Evolutionary conservation across 805 yeast genomes (phyloP).

Genomic region (Ogataea pilisensis): DNA sequence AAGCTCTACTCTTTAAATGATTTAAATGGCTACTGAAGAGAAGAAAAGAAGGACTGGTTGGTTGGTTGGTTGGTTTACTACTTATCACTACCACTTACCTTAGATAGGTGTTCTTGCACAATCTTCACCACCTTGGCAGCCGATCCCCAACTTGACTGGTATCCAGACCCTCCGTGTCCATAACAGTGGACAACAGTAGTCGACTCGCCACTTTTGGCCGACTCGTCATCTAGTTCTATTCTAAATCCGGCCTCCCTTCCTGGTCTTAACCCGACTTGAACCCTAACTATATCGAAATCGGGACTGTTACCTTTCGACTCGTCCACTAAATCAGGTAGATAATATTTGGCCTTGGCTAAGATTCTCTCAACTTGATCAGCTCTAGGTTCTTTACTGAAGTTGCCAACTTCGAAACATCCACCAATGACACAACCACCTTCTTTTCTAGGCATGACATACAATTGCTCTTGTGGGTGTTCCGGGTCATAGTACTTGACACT

Average conservation of each 20-base stretch:
- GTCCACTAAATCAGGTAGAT: constrained; percentile 36
- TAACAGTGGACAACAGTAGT: constrained; percentile 52
- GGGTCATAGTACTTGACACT: constrained; percentile 24
- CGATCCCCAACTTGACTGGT: constrained; percentile 37
- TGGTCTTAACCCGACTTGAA: constrained; percentile 67
- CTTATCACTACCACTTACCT: neutral
- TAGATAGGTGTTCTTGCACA: neutral
- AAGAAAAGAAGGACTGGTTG: too few relatives aligned
- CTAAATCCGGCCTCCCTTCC: constrained; percentile 58
- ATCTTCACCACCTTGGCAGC: neutral
- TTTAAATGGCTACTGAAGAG: too few relatives aligned
- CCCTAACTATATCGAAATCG: constrained; percentile 42
- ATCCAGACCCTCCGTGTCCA: constrained; percentile 77
- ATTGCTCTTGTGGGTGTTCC: constrained; percentile 39
- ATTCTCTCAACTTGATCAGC: constrained; percentile 44
- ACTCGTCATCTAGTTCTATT: constrained; percentile 36
- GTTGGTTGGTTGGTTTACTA: too few relatives aligned
- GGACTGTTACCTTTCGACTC: constrained; percentile 10
- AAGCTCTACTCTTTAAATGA: too few relatives aligned
- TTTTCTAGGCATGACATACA: constrained; percentile 64
- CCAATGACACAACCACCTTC: constrained; percentile 74
- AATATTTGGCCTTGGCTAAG: constrained; percentile 39
- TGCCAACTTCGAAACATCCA: constrained; percentile 36
- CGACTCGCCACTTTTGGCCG: constrained; percentile 9
- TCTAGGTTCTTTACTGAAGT: constrained; percentile 31